Conservation (phyloP, 495 filamentous ascomycete genomes). For the Tuber calosporum region DNA sequence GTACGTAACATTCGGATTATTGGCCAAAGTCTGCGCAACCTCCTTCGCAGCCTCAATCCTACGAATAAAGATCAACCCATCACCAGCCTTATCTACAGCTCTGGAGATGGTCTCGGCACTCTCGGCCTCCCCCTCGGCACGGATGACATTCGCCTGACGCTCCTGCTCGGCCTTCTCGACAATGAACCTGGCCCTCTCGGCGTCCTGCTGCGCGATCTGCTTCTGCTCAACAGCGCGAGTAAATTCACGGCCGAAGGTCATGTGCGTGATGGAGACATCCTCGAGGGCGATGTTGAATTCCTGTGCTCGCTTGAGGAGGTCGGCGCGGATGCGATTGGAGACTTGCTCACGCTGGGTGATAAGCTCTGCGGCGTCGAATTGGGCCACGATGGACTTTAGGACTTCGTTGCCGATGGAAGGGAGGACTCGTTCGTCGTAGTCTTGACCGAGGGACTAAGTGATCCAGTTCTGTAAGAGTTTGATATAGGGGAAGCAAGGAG, state of each 20-base stretch:
- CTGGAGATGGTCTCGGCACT: slow-evolving; percentile 87
- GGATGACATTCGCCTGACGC: slow-evolving; percentile 94
- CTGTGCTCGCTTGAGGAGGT: slow-evolving; percentile 87
- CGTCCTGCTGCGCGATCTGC: slow-evolving; percentile 99
- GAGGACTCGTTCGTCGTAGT: slow-evolving; percentile 99
- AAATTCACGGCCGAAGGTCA: slow-evolving; percentile 99
- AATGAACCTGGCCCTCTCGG: slow-evolving; percentile 92
- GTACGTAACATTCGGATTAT: slow-evolving; percentile 94
- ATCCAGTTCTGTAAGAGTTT: slow-evolving; percentile 4
- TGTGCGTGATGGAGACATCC: slow-evolving; percentile 98
- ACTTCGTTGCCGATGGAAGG: slow-evolving; percentile 99
- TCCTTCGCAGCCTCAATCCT: slow-evolving; percentile 95
- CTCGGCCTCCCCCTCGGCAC: slow-evolving; percentile 95
- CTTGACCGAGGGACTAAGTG: slow-evolving; percentile 66
- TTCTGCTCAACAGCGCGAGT: slow-evolving; percentile 98
- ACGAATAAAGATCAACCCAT: slow-evolving; percentile 88
- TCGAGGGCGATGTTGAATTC: slow-evolving; percentile 99
- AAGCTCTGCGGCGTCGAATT: slow-evolving; percentile 97
- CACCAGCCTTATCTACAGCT: slow-evolving; percentile 84
- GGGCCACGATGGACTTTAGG: slow-evolving; percentile 96
- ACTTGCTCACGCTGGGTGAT: slow-evolving; percentile 97
- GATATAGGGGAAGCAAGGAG: neutral
- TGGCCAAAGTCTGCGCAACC: slow-evolving; percentile 81
- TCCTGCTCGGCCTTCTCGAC: slow-evolving; percentile 99
- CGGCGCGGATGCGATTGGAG: slow-evolving; percentile 84